Percentiles rank a stretch among this genome's conserved stretches.
Evolutionary conservation across 768 basidiomycete genomes (phyloP).

Genomic region (Pleurotus citrinopileatus): DNA sequence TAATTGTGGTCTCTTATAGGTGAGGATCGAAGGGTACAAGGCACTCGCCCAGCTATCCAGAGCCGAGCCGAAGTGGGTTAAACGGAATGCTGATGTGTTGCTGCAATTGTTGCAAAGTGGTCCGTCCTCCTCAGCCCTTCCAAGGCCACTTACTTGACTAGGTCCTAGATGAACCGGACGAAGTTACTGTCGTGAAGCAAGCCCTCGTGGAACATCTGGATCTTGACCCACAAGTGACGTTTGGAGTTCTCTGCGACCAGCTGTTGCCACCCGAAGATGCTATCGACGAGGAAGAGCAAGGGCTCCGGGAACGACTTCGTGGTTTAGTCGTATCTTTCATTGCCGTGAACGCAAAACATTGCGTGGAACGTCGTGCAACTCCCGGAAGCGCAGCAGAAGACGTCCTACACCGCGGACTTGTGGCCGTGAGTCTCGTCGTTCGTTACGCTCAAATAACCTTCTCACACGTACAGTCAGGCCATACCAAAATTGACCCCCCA

Average conservation of each 20-base stretch:
- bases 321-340: constrained; percentile 61
- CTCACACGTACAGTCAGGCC: constrained; percentile 35
- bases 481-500: constrained; percentile 38
- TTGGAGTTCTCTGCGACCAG: constrained; percentile 71
- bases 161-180: constrained; percentile 57
- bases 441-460: neutral
- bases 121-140: constrained; percentile 30
- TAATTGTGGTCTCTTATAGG: constrained; percentile 31
- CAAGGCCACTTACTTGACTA: neutral
- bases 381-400: constrained; percentile 45
- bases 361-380: constrained; percentile 39
- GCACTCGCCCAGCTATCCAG: constrained; percentile 49
- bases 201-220: constrained; percentile 62
- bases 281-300: constrained; percentile 56
- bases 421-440: constrained; percentile 38
- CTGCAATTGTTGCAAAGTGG: constrained; percentile 76
- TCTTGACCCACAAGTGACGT: constrained; percentile 56
- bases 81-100: constrained; percentile 71
- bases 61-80: constrained; percentile 55
- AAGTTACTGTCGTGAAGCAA: constrained; percentile 58
- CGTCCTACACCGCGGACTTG: constrained; percentile 42
- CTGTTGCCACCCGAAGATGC: constrained; percentile 48
- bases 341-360: constrained; percentile 44
- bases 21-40: constrained; percentile 66
- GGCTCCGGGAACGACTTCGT: constrained; percentile 54